These are phyloP conservation scores for Naganishia antarctica DNA, from an alignment of 768 basidiomycete genomes.

Conservation along the genomic window DNA sequence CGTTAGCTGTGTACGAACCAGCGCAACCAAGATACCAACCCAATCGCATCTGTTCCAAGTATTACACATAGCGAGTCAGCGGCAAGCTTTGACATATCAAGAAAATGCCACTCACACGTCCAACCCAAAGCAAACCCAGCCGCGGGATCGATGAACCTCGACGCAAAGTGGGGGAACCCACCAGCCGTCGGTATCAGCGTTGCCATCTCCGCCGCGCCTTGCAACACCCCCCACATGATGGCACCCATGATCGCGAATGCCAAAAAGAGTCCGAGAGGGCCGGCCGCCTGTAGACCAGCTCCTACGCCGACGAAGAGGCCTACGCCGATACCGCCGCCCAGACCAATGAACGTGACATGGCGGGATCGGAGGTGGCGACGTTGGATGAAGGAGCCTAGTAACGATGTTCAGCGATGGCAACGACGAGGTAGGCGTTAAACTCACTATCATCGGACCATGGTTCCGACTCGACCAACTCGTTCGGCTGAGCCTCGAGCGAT, in stretches of 20 bases:
- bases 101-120: conserved; percentile 52
- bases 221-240: conserved; percentile 35
- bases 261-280: conserved; percentile 57
- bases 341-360: conserved; percentile 32
- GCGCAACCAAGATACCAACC: not conserved
- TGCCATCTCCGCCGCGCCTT: conserved; percentile 34
- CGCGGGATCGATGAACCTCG: conserved; percentile 50
- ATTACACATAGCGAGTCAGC: not conserved
- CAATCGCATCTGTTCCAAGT: conserved; percentile 2
- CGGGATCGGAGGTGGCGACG: conserved; percentile 22
- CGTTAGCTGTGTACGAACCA: too few relatives aligned
- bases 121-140: conserved; percentile 52
- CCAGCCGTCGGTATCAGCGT: conserved; percentile 34
- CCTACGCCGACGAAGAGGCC: conserved; percentile 61
- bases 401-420: not conserved
- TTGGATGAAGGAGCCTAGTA: conserved; percentile 10
- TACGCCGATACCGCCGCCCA: conserved; percentile 51
- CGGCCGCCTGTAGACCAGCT: conserved; percentile 54
- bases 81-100: too few relatives aligned
- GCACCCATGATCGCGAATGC: conserved; percentile 54
- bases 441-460: conserved; percentile 11
- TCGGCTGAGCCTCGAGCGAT: not conserved
- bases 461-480: conserved; percentile 8
- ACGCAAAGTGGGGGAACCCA: conserved; percentile 33
- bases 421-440: not conserved